Base-by-base conservation (phyloP, 371 early-diverging fungal genomes). In the Circinella minor region DNA sequence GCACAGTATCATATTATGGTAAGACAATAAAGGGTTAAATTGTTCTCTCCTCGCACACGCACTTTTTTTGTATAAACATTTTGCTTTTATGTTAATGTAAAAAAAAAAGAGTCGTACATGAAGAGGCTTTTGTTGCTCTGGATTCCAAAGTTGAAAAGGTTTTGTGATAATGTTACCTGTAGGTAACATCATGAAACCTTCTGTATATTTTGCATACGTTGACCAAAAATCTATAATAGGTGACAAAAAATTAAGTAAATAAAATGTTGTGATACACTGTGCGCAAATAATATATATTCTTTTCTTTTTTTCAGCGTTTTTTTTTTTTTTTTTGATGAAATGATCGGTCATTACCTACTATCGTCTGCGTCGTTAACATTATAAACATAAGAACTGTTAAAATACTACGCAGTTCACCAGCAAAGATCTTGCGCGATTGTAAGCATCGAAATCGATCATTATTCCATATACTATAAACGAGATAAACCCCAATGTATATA, bases 121-220 rank as follows among this genome's bases (percentile, higher is more conserved):
- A 18, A 66, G 59, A 18, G 55, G 66, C 3, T 72, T 49, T 63
- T 82, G 72, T 67, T 82, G 67, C 8, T 78, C 61, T 36, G 66
- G 34, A 3, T 77, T 55, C 87, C 85, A 86, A n/a, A 55, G 57
- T 15, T 43, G n/a, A 64, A 71, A 79, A 17, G 87, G 85, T 38
- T 76, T 82, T 39, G 57, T 54, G 8, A 81, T 77, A 38, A 81
- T 77, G 7, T 59, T 34, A 0, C 59, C 69, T 36, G 72, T 72
- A 6, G 55, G 43, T 3, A 77, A 68, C 14, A 72, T 39, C 10
- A 74, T 55, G 43, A 80, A 86, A 15, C 82, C 81, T 62, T 82
- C 84, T 1, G 66, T 60, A 36, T 86, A 86, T 67, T 82, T 85
- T 51, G 85, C 83, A 72, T 70, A 84, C 15, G 82, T 80, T 36